A percentile compares a stretch with the other conserved stretches of the same genome.
phyloP scores from a whole-genome alignment of 1,139 yeast species.

The Magnusiomyces fungicola region DNA sequence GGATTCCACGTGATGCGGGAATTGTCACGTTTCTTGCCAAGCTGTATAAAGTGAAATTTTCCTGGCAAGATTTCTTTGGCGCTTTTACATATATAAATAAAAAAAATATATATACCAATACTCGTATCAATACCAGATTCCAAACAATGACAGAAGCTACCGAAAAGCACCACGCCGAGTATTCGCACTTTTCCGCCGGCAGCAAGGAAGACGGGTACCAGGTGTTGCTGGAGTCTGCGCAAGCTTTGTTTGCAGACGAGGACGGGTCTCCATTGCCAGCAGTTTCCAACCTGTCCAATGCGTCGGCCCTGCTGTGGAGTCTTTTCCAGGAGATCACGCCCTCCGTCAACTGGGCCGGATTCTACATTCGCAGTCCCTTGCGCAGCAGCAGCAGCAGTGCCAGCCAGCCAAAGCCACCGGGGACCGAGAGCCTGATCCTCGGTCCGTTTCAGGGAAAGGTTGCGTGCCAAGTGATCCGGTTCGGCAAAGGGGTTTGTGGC shows the following conservation, averaged over 20 bases:
- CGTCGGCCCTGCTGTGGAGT: constrained; percentile 81
- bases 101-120: no score
- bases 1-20: no score
- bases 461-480: constrained; percentile 75
- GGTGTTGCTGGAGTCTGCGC: constrained; percentile 51
- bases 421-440: constrained; percentile 48
- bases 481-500: constrained; percentile 92
- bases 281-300: constrained; percentile 68
- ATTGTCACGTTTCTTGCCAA: no score
- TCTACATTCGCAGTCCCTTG: constrained; percentile 56
- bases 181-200: constrained; percentile 20
- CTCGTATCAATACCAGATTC: no score
- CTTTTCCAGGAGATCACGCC: constrained; percentile 42
- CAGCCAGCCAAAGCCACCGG: constrained; percentile 12
- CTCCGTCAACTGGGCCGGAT: constrained; percentile 88
- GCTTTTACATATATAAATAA: no score
- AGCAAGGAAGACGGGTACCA: constrained; percentile 52
- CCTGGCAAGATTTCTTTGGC: no score
- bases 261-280: constrained; percentile 16
- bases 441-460: constrained; percentile 98
- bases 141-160: no score
- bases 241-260: constrained; percentile 56
- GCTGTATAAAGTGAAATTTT: no score
- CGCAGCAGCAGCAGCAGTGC: constrained; percentile 12
- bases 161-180: constrained; percentile 26